Conservation (phyloP, 2,329 filamentous ascomycete genomes). For the Grosmannia clavigera region DNA sequence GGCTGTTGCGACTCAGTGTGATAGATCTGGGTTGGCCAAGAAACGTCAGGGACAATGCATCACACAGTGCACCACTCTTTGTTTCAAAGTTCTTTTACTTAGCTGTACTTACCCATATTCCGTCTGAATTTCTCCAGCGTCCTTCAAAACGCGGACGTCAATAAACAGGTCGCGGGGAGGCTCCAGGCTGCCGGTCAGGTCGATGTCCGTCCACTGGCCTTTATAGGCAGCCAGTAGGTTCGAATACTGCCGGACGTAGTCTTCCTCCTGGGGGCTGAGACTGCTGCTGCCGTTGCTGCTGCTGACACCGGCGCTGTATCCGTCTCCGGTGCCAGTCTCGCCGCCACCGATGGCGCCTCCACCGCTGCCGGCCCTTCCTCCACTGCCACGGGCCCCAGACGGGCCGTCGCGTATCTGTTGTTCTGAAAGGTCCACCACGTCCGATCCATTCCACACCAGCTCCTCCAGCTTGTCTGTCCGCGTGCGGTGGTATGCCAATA, state of each 20-base stretch:
- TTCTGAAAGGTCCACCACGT: conserved; percentile 60
- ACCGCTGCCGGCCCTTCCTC: conserved; percentile 22
- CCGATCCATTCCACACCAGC: conserved; percentile 81
- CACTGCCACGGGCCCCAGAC: conserved; percentile 20
- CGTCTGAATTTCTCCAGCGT: conserved; percentile 96
- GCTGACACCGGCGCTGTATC: not conserved
- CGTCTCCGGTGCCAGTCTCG: not conserved
- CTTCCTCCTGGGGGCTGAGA: conserved; percentile 89
- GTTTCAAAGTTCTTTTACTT: not conserved
- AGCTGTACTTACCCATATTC: conserved; percentile 71
- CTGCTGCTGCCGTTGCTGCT: conserved; percentile 50
- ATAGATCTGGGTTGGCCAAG: conserved; percentile 53
- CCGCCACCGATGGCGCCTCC: conserved; percentile 11
- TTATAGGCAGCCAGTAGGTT: conserved; percentile 94
- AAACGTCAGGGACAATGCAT: not conserved
- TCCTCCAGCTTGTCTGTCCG: conserved; percentile 86
- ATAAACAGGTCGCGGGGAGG: conserved; percentile 95
- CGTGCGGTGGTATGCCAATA: conserved; percentile 86
- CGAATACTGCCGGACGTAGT: conserved; percentile 84
- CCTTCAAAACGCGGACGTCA: conserved; percentile 88
- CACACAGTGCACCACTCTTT: not conserved
- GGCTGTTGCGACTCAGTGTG: conserved; percentile 93
- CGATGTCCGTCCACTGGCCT: conserved; percentile 95
- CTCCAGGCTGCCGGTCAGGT: conserved; percentile 85
- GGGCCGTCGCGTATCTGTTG: conserved; percentile 36